Evolutionary conservation across 2,329 filamentous ascomycete species (phyloP).

Genomic region (Rachicladosporium sp.): DNA sequence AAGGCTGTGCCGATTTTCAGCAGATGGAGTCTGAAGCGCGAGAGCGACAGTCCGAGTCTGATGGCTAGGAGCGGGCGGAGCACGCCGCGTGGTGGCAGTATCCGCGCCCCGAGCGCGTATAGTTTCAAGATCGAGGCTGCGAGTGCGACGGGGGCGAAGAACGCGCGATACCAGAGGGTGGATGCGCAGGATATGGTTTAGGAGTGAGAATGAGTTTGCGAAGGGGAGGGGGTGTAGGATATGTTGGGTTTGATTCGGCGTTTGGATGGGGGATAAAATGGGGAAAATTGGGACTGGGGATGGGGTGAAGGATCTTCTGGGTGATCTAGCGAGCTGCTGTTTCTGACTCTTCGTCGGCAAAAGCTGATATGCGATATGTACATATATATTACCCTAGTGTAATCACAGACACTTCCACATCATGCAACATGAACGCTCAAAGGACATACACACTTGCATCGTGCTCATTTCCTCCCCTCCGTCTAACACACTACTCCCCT

Average conservation of each 20-base stretch:
- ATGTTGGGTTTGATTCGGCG: background rate
- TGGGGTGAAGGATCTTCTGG: no score
- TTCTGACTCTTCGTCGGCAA: no score
- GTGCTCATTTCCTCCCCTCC: no score
- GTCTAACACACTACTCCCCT: background rate
- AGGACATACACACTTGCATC: no score
- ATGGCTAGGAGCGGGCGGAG: conserved; percentile 4
- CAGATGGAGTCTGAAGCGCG: conserved; percentile 4
- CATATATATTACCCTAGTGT: no score
- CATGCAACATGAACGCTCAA: no score
- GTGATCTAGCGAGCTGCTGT: no score
- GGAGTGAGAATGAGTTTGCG: background rate
- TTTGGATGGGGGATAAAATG: background rate
- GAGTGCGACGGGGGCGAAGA: conserved; percentile 1
- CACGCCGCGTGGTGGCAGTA: conserved; percentile 1
- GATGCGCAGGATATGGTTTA: conserved; percentile 6
- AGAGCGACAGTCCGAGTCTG: conserved; percentile 6
- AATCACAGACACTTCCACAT: no score
- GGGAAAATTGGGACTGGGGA: no score
- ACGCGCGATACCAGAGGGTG: background rate
- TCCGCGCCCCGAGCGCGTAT: conserved; percentile 4
- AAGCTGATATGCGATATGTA: no score
- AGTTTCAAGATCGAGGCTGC: conserved; percentile 6
- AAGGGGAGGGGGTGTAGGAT: background rate
- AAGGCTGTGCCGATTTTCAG: conserved; percentile 5